phyloP scores from a whole-genome alignment of 225 moss, liverwort and hornwort species.

The Pseudoscleropodium purum region DNA sequence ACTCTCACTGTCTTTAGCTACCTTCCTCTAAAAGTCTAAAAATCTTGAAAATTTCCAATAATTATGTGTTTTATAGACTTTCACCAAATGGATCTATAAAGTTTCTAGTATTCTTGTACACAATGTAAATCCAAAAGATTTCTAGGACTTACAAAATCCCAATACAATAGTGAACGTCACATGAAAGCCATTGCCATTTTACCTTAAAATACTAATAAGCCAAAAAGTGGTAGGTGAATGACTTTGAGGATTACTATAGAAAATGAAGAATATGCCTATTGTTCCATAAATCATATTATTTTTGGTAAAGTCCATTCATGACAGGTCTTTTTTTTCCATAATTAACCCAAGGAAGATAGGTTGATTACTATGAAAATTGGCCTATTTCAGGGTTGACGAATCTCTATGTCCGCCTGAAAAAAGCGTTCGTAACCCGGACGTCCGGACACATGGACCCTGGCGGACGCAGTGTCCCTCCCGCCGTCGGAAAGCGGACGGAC shows the following conservation, averaged over 20 bases:
- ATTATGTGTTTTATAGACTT: neutral
- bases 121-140: too few relatives aligned
- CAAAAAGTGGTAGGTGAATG: neutral
- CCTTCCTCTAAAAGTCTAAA: too few relatives aligned
- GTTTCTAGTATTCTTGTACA: too few relatives aligned
- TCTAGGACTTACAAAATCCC: neutral
- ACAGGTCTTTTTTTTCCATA: neutral
- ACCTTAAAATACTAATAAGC: neutral
- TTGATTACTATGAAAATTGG: rapidly evolving
- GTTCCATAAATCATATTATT: neutral
- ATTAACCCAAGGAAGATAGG: too few relatives aligned
- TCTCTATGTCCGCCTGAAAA: too few relatives aligned
- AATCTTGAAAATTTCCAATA: neutral
- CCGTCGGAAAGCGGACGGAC: too few relatives aligned
- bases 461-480: too few relatives aligned
- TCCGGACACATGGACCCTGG: too few relatives aligned
- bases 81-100: too few relatives aligned
- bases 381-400: too few relatives aligned
- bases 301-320: neutral
- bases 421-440: too few relatives aligned
- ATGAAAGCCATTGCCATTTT: neutral
- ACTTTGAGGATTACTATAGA: neutral
- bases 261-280: neutral
- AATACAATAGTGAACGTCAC: neutral
- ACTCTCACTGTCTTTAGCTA: neutral